Evolutionary conservation across 768 basidiomycete genomes (phyloP), one percentile per base, ranked within the genome.

Genomic region (Termitomyces bulborhizus): DNA sequence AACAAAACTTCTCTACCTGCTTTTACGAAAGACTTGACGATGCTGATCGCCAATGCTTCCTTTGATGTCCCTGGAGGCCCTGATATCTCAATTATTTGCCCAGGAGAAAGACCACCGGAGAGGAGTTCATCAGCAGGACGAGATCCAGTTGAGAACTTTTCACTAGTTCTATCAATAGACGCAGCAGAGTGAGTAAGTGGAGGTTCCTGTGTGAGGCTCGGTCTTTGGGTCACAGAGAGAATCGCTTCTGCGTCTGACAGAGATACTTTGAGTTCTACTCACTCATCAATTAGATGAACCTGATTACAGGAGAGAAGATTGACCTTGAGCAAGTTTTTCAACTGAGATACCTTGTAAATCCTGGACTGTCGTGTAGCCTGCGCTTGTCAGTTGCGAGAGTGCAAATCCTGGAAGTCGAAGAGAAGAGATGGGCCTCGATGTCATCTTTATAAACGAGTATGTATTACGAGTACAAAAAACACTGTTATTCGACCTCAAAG

Each of bases 31-130:
- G 69, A 73, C 34, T 69, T 65, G 13, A 77, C 74, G 44, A 88
- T 75, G 49, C 76, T 73, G 13, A 77, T 67, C 8, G 79, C 79
- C 7, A 89, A 59, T 12, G 62, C 64, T 55, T 85, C 85, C 59
- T 88, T 90, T 9, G 80, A 78, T 39, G 80, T 77, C 46, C 89
- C 89, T 0, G 89, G 88, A 44, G 87, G 85, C 0, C 89, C 88
- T 31, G 86, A 86, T 60, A 91, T 71, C 69, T 91, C 89, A 18
- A 90, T 73, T 57, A 88, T 74, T 58, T 79, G 74, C 7, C 86
- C 85, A 54, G 74, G 75, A 52, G 71, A 68, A 44, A 91, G 67
- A 15, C 89, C 89, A 44, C 86, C 86, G 32, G 73, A 77, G 5
- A 91, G 74, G 2, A 90, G 65, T 16, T 69, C 70, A 60, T 90